Evolutionary conservation across 148 eudicot genomes (phyloP).

Genomic region (Amaranthus palmeri): DNA sequence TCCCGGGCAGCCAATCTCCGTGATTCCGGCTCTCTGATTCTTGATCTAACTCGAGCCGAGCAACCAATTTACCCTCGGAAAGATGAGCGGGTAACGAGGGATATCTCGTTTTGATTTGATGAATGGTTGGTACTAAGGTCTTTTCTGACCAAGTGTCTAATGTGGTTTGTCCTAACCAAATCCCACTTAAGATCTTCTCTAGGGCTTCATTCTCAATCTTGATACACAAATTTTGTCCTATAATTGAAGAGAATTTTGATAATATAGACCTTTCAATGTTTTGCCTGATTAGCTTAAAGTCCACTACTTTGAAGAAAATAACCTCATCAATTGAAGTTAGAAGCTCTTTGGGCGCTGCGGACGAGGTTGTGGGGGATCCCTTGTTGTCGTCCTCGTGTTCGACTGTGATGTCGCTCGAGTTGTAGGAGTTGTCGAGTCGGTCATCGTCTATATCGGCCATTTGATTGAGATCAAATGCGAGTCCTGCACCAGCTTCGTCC

Average conservation of each 20-base stretch:
- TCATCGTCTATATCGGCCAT: slow-evolving; percentile 54
- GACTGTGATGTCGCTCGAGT: slow-evolving; percentile 72
- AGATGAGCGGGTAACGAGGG: slow-evolving; percentile 11
- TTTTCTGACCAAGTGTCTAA: slow-evolving; percentile 64
- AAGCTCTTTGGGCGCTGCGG: slow-evolving; percentile 50
- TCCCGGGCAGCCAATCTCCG: slow-evolving; percentile 64
- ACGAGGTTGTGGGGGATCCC: slow-evolving; percentile 37
- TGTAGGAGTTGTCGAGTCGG: slow-evolving; percentile 55
- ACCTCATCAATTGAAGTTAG: slow-evolving; percentile 47
- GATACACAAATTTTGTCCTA: slow-evolving; percentile 40
- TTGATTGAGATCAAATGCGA: slow-evolving; percentile 67
- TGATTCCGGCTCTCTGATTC: slow-evolving; percentile 30
- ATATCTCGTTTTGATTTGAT: slow-evolving; percentile 35
- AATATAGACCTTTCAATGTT: slow-evolving; percentile 48
- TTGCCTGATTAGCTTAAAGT: slow-evolving; percentile 32
- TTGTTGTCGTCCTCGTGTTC: slow-evolving; percentile 19
- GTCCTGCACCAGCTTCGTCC: slow-evolving; percentile 43
- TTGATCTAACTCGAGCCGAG: slow-evolving; percentile 46
- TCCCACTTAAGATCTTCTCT: slow-evolving; percentile 67
- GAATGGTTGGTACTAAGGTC: slow-evolving; percentile 50
- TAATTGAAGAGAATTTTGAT: slow-evolving; percentile 32
- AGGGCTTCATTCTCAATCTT: slow-evolving; percentile 62
- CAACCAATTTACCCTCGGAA: slow-evolving; percentile 23
- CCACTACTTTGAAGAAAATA: slow-evolving; percentile 70
- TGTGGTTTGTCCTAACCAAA: slow-evolving; percentile 62